Evolutionary conservation across 345 rosid genomes (phyloP).

Genomic region (Eucalyptus globulus): DNA sequence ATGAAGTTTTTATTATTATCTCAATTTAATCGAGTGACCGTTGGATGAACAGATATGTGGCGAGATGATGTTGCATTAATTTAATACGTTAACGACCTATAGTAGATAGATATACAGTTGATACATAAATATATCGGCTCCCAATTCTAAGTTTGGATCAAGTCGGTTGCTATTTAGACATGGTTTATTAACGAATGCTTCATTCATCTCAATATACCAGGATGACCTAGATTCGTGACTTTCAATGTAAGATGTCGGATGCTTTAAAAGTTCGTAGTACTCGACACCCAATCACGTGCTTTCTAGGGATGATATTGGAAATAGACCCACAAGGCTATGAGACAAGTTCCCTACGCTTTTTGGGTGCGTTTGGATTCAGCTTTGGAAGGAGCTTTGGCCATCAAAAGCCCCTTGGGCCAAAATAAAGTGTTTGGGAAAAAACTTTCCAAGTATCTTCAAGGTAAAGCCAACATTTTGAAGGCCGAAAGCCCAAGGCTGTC

Average conservation of each 20-base stretch:
- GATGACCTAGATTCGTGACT: neutral
- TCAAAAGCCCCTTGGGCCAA: too few relatives aligned
- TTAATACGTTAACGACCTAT: neutral
- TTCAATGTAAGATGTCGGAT: neutral
- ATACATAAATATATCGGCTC: neutral
- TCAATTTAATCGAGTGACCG: rapidly evolving
- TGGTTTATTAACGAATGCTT: neutral
- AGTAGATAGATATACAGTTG: neutral
- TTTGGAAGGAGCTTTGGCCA: too few relatives aligned
- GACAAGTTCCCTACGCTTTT: neutral
- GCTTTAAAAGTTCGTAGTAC: neutral
- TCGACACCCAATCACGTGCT: neutral
- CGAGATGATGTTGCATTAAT: neutral
- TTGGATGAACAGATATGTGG: neutral
- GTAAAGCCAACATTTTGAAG: too few relatives aligned
- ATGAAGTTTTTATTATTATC: neutral
- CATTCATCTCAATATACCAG: neutral
- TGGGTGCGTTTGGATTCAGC: too few relatives aligned
- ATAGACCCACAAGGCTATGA: neutral
- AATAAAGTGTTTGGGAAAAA: too few relatives aligned
- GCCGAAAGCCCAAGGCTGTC: too few relatives aligned
- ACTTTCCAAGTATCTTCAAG: too few relatives aligned
- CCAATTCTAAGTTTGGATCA: neutral
- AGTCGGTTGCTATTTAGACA: neutral
- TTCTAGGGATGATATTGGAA: neutral